phyloP scores from a whole-genome alignment of 2,329 filamentous ascomycete species.

The Neonectria ditissima region DNA sequence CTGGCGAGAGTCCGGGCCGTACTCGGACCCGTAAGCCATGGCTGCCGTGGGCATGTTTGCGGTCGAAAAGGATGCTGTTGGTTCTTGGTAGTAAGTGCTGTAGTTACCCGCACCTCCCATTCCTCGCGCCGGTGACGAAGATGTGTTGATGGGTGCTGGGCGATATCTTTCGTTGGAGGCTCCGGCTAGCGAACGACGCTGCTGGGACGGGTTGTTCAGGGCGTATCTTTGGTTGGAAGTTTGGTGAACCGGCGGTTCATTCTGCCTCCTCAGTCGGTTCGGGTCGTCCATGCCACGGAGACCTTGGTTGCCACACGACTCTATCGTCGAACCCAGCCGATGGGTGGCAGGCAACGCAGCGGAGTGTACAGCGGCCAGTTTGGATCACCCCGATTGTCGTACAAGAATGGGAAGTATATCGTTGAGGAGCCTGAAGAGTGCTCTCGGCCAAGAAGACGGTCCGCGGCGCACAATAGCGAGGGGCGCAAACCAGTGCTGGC shows the following conservation, averaged over 20 bases:
- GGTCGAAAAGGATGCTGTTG: slow-evolving; percentile 63
- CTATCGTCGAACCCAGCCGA: slow-evolving; percentile 71
- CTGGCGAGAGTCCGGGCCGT: slow-evolving; percentile 71
- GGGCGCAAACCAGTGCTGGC: slow-evolving; percentile 22
- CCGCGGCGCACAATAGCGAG: slow-evolving; percentile 18
- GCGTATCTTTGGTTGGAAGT: slow-evolving; percentile 66
- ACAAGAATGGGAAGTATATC: slow-evolving; percentile 23
- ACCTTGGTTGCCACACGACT: slow-evolving; percentile 63
- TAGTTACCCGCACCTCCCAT: slow-evolving; percentile 69
- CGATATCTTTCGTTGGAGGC: slow-evolving; percentile 58
- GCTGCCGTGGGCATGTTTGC: slow-evolving; percentile 67
- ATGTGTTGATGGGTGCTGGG: slow-evolving; percentile 62
- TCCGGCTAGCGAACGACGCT: slow-evolving; percentile 52
- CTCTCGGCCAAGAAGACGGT: slow-evolving; percentile 16
- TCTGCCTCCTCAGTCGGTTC: slow-evolving; percentile 78
- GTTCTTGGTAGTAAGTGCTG: slow-evolving; percentile 70
- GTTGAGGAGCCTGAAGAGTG: slow-evolving; percentile 21
- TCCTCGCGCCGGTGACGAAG: slow-evolving; percentile 60
- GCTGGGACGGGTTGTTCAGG: slow-evolving; percentile 62
- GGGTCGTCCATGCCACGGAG: slow-evolving; percentile 82
- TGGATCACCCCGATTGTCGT: slow-evolving; percentile 29
- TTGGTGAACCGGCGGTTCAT: slow-evolving; percentile 76
- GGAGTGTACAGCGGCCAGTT: slow-evolving; percentile 43
- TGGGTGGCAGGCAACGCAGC: slow-evolving; percentile 66
- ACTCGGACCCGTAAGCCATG: slow-evolving; percentile 73